Conservation (phyloP, 2,329 filamentous ascomycete species). For the Paramyrothecium roridum region DNA sequence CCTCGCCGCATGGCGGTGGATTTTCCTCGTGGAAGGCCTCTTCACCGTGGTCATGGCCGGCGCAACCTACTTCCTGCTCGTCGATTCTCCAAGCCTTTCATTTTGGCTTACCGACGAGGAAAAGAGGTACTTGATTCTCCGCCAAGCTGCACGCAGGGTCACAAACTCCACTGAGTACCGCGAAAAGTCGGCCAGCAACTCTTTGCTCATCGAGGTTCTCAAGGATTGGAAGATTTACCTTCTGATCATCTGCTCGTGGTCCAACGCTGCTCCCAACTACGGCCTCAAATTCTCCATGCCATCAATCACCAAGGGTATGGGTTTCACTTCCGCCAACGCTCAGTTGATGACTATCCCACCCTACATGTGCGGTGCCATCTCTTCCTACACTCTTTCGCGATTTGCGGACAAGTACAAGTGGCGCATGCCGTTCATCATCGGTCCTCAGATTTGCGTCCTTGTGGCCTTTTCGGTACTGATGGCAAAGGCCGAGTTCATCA, state of each 20-base stretch:
- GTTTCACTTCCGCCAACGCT: slow-evolving; percentile 27
- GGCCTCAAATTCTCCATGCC: slow-evolving; percentile 28
- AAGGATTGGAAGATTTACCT: slow-evolving; percentile 39
- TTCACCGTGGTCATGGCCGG: slow-evolving; percentile 31
- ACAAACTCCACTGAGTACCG: not conserved
- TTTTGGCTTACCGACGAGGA: slow-evolving; percentile 14
- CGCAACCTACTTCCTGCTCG: slow-evolving; percentile 46
- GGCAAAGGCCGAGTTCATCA: slow-evolving; percentile 13
- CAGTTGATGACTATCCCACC: slow-evolving; percentile 30
- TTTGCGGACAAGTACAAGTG: slow-evolving; percentile 25
- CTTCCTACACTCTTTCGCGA: slow-evolving; percentile 17
- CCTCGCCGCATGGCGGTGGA: slow-evolving; percentile 17
- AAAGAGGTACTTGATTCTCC: slow-evolving; percentile 11
- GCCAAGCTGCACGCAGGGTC: slow-evolving; percentile 3
- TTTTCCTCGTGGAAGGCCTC: slow-evolving; percentile 20
- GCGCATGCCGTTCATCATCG: slow-evolving; percentile 30
- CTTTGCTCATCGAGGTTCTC: slow-evolving; percentile 1
- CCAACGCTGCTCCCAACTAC: slow-evolving; percentile 29
- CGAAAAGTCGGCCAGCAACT: not conserved
- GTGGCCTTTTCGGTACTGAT: slow-evolving; percentile 20
- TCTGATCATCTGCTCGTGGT: slow-evolving; percentile 35
- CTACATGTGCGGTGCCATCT: slow-evolving; percentile 20
- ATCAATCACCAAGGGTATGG: slow-evolving; percentile 35
- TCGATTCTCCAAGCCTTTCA: slow-evolving; percentile 11
- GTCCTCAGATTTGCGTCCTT: slow-evolving; percentile 22